A percentile compares a stretch with the other conserved stretches of the same genome.
Conservation (phyloP, 306 rosid species). For the Albizia julibrissin region DNA sequence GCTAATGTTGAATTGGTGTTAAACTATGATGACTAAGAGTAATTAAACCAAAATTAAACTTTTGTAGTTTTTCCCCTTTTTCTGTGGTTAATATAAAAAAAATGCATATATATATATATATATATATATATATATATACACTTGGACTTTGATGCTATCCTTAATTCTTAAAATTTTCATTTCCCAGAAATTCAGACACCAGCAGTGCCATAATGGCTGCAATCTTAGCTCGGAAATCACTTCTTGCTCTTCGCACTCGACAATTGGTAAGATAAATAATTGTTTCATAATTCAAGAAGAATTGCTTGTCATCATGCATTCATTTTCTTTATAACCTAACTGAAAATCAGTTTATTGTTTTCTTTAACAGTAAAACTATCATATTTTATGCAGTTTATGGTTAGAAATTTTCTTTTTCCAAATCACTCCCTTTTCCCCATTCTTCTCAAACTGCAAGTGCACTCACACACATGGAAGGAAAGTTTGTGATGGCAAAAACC, state of each 20-base stretch:
- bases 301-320: background rate
- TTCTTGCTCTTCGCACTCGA: slow-evolving; percentile 77
- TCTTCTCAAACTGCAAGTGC: background rate
- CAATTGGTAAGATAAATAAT: slow-evolving; percentile 61
- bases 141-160: background rate
- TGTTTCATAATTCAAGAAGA: background rate
- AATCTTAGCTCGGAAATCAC: slow-evolving; percentile 85
- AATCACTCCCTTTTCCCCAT: too few species aligned
- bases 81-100: background rate
- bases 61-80: background rate
- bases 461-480: background rate
- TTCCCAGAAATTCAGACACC: slow-evolving; percentile 14
- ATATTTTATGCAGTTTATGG: background rate
- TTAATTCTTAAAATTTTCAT: slow-evolving; percentile 1
- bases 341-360: background rate
- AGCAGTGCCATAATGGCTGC: slow-evolving; percentile 66
- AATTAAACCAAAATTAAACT: background rate
- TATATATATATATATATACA: too few species aligned
- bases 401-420: background rate
- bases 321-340: background rate
- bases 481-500: background rate
- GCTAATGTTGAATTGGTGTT: background rate
- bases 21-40: background rate
- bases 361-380: background rate
- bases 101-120: too few species aligned